These are phyloP conservation scores for Claviceps sp. DNA, from an alignment of 2,329 filamentous ascomycete species.

Conservation along the genomic window DNA sequence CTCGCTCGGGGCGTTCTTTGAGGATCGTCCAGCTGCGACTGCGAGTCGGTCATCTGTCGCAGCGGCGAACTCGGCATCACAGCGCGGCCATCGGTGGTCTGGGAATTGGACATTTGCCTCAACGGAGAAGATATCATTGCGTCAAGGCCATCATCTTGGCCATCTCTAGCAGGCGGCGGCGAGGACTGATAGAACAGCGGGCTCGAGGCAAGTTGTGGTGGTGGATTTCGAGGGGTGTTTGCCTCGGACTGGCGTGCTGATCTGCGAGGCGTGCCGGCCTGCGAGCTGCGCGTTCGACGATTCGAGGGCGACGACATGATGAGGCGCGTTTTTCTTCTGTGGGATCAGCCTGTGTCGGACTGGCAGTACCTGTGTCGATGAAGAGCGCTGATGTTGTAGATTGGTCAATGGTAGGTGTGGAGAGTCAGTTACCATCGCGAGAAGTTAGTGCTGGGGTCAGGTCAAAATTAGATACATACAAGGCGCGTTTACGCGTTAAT, in stretches of 20 bases:
- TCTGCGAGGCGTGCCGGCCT: slow-evolving; percentile 31
- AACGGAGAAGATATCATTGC: slow-evolving; percentile 38
- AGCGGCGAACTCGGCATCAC: slow-evolving; percentile 44
- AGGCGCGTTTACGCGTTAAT: slow-evolving; percentile 5
- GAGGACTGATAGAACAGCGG: slow-evolving; percentile 63
- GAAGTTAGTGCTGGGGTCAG: not conserved
- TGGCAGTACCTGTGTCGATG: not conserved
- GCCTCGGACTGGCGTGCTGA: slow-evolving; percentile 26
- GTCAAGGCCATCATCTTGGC: slow-evolving; percentile 16
- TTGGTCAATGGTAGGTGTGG: not conserved
- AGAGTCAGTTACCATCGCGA: too few relatives aligned
- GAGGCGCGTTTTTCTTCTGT: slow-evolving; percentile 6
- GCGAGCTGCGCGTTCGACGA: slow-evolving; percentile 38
- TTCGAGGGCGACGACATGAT: slow-evolving; percentile 30
- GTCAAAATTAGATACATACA: not conserved
- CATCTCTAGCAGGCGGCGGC: slow-evolving; percentile 14
- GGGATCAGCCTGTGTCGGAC: not conserved
- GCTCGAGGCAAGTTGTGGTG: slow-evolving; percentile 54
- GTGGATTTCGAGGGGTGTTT: slow-evolving; percentile 31
- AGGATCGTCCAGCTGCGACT: slow-evolving; percentile 34
- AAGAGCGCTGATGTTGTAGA: not conserved
- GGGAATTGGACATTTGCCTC: slow-evolving; percentile 42
- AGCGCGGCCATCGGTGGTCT: slow-evolving; percentile 30
- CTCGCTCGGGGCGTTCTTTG: slow-evolving; percentile 61
- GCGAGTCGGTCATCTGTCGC: slow-evolving; percentile 44